Percentiles rank a stretch among this genome's conserved stretches.
Conservation (phyloP, 768 basidiomycete genomes). For the Ramaria sp. region DNA sequence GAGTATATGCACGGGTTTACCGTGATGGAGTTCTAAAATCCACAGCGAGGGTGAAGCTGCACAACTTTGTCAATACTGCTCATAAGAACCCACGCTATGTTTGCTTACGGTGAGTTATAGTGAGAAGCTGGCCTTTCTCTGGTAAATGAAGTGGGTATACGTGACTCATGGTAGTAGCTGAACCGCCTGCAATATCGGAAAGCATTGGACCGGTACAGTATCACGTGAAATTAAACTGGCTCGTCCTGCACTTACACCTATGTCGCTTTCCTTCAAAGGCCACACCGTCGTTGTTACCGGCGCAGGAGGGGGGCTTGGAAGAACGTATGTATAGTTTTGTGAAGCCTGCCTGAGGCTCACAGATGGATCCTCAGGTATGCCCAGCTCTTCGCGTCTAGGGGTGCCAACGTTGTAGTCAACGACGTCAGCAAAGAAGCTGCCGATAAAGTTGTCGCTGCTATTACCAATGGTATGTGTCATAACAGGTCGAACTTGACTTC, state of each 20-base stretch:
- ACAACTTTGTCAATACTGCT: neutral
- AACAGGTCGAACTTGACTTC: neutral
- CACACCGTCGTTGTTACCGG: slow-evolving; percentile 94
- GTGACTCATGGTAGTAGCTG: neutral
- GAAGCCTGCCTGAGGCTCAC: neutral
- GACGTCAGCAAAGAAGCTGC: slow-evolving; percentile 85
- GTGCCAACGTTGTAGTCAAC: slow-evolving; percentile 91
- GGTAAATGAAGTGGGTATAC: slow-evolving; percentile 35
- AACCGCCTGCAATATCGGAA: too few species aligned
- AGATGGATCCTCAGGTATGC: slow-evolving; percentile 53
- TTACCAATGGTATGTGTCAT: slow-evolving; percentile 51
- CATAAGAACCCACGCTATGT: slow-evolving; percentile 1
- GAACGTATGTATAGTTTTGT: slow-evolving; percentile 49
- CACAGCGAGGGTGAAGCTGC: slow-evolving; percentile 52
- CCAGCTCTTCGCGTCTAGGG: slow-evolving; percentile 81
- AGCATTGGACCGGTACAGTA: neutral
- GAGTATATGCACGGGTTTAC: neutral
- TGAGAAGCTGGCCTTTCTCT: slow-evolving; percentile 39
- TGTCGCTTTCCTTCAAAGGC: slow-evolving; percentile 59
- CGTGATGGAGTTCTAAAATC: slow-evolving; percentile 77
- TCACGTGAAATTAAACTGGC: neutral
- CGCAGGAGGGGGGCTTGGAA: slow-evolving; percentile 90
- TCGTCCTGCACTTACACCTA: neutral
- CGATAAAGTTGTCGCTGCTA: slow-evolving; percentile 86
- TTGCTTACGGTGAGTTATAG: slow-evolving; percentile 55